These are phyloP conservation scores for Cystobasidium sp. DNA, from an alignment of 1,284 basidiomycete species.

Conservation along the genomic window DNA sequence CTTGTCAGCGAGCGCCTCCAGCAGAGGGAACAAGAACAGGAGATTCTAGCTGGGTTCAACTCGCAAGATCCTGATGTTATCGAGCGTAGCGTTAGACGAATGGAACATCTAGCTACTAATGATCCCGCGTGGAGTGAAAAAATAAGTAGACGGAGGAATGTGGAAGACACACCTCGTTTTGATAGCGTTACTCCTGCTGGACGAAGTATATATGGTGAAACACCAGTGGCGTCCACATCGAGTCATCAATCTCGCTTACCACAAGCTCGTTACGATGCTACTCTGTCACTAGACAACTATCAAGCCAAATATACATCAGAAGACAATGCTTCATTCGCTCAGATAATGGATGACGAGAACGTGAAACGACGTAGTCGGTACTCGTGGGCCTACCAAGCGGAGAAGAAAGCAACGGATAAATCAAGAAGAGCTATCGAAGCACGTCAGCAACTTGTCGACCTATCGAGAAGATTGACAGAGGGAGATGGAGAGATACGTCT, in stretches of 20 bases:
- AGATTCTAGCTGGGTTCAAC: slow-evolving; percentile 59
- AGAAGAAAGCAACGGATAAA: slow-evolving; percentile 69
- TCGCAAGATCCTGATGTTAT: slow-evolving; percentile 31
- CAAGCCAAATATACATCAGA: slow-evolving; percentile 90
- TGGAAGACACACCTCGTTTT: slow-evolving; percentile 7
- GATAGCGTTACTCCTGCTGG: slow-evolving; percentile 28
- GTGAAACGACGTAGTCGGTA: slow-evolving; percentile 73
- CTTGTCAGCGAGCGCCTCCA: slow-evolving; percentile 83
- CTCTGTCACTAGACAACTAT: slow-evolving; percentile 77
- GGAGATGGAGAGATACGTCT: slow-evolving; percentile 52
- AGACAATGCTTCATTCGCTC: slow-evolving; percentile 91
- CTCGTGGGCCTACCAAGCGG: slow-evolving; percentile 89
- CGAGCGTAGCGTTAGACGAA: slow-evolving; percentile 27
- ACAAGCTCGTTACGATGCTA: slow-evolving; percentile 59
- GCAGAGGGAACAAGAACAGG: slow-evolving; percentile 76
- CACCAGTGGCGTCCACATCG: slow-evolving; percentile 23
- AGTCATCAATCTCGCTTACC: neutral
- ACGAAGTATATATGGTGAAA: slow-evolving; percentile 13
- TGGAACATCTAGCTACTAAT: slow-evolving; percentile 11
- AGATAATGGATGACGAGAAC: slow-evolving; percentile 88
- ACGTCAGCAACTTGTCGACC: slow-evolving; percentile 51
- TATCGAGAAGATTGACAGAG: slow-evolving; percentile 50
- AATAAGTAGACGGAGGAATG: neutral
- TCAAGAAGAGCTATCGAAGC: slow-evolving; percentile 46
- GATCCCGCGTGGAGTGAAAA: slow-evolving; percentile 32